Conservation (phyloP, 495 filamentous ascomycete genomes). For the Chaetomium cochliodes region DNA sequence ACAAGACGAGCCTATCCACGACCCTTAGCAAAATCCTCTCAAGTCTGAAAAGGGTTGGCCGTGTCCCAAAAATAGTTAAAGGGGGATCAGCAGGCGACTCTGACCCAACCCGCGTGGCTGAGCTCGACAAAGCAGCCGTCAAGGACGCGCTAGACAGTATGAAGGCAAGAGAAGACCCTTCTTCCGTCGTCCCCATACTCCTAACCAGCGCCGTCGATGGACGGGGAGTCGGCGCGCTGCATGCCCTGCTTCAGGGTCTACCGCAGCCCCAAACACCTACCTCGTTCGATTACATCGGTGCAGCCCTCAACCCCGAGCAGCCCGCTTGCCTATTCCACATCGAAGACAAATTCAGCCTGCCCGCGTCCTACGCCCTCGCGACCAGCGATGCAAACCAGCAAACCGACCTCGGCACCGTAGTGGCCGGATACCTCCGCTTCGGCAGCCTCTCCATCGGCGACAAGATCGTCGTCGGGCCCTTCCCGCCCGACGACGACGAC, state of each 20-base stretch:
- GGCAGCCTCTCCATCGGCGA: slow-evolving; percentile 78
- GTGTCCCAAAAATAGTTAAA: slow-evolving; percentile 68
- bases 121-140: slow-evolving; percentile 52
- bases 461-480: slow-evolving; percentile 75
- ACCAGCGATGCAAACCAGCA: slow-evolving; percentile 39
- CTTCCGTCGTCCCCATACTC: slow-evolving; percentile 72
- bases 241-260: slow-evolving; percentile 75
- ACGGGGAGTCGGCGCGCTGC: slow-evolving; percentile 73
- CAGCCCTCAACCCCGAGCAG: slow-evolving; percentile 49
- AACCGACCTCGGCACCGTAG: slow-evolving; percentile 55
- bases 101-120: slow-evolving; percentile 39
- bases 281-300: slow-evolving; percentile 44
- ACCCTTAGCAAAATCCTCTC: slow-evolving; percentile 74
- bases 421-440: slow-evolving; percentile 79
- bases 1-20: slow-evolving; percentile 61
- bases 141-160: slow-evolving; percentile 50
- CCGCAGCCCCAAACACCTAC: slow-evolving; percentile 64
- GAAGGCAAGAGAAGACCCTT: slow-evolving; percentile 45
- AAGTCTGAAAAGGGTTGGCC: slow-evolving; percentile 68
- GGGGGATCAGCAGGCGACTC: slow-evolving; percentile 39
- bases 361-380: slow-evolving; percentile 47
- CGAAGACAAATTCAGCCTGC: slow-evolving; percentile 70
- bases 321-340: slow-evolving; percentile 72
- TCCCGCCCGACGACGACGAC: slow-evolving; percentile 52
- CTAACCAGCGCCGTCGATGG: slow-evolving; percentile 87